Evolutionary conservation across 169 alveolate species (phyloP).

Genomic region (Cryptosporidium xiaoi): DNA sequence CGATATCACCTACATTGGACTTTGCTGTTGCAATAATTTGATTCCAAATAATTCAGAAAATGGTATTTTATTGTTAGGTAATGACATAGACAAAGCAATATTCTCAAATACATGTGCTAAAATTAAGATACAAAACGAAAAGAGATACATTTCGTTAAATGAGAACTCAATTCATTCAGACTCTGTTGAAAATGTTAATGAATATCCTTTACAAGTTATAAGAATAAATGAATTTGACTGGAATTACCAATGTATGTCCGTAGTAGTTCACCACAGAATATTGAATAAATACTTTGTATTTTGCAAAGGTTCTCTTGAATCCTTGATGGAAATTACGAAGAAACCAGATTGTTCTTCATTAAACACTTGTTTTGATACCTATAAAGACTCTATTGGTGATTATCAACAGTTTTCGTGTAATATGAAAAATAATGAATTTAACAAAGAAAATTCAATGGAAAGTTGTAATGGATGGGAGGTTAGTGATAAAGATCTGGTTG

Average conservation of each 20-base stretch:
- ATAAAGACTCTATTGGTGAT: no score
- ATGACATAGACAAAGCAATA: conserved; percentile 59
- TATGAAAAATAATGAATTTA: not conserved
- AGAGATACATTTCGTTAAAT: conserved; percentile 29
- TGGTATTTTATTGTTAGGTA: conserved; percentile 1
- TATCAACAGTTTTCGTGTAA: no score
- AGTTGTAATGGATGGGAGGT: not conserved
- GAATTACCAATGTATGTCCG: conserved; percentile 48
- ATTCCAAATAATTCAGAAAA: conserved; percentile 16
- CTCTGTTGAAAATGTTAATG: conserved; percentile 4
- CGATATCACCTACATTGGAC: conserved; percentile 21
- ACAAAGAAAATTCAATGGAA: not conserved
- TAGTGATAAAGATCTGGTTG: conserved; percentile 41
- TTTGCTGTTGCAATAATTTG: conserved; percentile 40
- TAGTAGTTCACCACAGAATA: conserved; percentile 41
- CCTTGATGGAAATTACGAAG: conserved; percentile 6
- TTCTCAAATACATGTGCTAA: conserved; percentile 36
- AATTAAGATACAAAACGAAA: conserved; percentile 39
- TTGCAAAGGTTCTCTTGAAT: conserved; percentile 52
- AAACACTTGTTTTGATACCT: no score
- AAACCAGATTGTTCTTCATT: no score
- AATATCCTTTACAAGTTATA: conserved; percentile 49
- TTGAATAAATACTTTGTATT: conserved; percentile 31
- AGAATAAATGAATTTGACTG: conserved; percentile 59
- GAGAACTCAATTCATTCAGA: not conserved